Percentiles rank a stretch among this genome's conserved stretches.
Evolutionary conservation across 2,329 filamentous ascomycete species (phyloP).

Genomic region (Dothidotthia symphoricarpi): DNA sequence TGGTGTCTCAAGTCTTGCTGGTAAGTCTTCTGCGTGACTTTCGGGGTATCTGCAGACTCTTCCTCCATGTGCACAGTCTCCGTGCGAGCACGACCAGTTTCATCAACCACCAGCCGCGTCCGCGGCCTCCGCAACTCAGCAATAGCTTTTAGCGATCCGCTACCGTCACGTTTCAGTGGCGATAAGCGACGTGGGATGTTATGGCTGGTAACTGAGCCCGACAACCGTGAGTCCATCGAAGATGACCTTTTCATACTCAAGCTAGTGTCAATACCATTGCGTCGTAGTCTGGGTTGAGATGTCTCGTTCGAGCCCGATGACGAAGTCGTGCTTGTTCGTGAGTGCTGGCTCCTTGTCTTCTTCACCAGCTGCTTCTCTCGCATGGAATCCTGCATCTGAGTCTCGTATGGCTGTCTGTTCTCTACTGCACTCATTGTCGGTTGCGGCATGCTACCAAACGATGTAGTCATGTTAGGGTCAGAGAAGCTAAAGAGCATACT

Average conservation of each 20-base stretch:
- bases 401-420: conserved; percentile 42
- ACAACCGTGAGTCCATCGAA: conserved; percentile 32
- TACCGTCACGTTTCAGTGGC: conserved; percentile 47
- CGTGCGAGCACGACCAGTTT: conserved; percentile 49
- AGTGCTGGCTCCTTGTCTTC: conserved; percentile 37
- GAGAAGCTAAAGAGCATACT: conserved; percentile 49
- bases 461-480: conserved; percentile 24
- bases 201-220: conserved; percentile 18
- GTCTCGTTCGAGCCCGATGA: conserved; percentile 38
- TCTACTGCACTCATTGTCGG: conserved; percentile 14
- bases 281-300: conserved; percentile 38
- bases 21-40: conserved; percentile 20
- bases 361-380: conserved; percentile 36
- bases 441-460: conserved; percentile 29
- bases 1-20: conserved; percentile 34
- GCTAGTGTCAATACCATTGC: conserved; percentile 50
- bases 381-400: conserved; percentile 35
- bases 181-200: conserved; percentile 47
- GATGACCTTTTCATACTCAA: conserved; percentile 30
- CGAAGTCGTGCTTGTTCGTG: conserved; percentile 43
- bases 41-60: conserved; percentile 31
- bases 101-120: conserved; percentile 50
- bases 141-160: conserved; percentile 46
- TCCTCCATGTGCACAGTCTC: conserved; percentile 44
- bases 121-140: conserved; percentile 46